phyloP scores from a whole-genome alignment of 2,329 filamentous ascomycete genomes.

The Pseudocercospora vitis region DNA sequence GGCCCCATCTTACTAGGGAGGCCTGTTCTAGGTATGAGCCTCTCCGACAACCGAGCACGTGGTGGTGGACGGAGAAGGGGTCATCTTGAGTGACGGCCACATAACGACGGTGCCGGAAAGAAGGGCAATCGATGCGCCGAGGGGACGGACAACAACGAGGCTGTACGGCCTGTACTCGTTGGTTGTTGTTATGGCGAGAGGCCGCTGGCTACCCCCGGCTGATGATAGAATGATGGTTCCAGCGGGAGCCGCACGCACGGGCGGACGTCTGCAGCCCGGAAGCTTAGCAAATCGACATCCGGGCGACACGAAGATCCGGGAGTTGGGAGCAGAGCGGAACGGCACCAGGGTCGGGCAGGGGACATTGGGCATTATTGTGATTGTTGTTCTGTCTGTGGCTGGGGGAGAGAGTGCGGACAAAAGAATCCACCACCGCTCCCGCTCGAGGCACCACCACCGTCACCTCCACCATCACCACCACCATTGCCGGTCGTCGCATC shows the following conservation, averaged over 20 bases:
- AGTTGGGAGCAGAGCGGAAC: not conserved
- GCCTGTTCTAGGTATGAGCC: too few relatives aligned
- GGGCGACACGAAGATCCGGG: not conserved
- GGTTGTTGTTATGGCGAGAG: not conserved
- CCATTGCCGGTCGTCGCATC: not conserved
- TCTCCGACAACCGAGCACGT: too few relatives aligned
- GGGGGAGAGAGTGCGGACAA: too few relatives aligned
- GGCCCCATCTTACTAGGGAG: too few relatives aligned
- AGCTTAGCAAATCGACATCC: not conserved
- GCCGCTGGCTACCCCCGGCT: not conserved
- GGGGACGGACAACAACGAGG: not conserved
- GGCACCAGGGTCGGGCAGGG: not conserved
- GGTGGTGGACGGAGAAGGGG: too few relatives aligned
- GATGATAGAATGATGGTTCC: too few relatives aligned
- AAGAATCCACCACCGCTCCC: too few relatives aligned
- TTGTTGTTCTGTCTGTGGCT: not conserved
- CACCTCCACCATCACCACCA: not conserved
- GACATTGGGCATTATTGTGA: not conserved
- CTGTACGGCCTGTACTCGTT: too few relatives aligned
- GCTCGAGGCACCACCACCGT: not conserved
- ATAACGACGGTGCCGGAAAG: not conserved
- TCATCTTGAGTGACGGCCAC: too few relatives aligned
- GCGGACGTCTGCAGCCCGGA: not conserved
- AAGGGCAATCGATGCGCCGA: not conserved
- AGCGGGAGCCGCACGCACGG: not conserved